Evolutionary conservation across 148 eudicot species (phyloP).

Genomic region (Arbutus unedo): DNA sequence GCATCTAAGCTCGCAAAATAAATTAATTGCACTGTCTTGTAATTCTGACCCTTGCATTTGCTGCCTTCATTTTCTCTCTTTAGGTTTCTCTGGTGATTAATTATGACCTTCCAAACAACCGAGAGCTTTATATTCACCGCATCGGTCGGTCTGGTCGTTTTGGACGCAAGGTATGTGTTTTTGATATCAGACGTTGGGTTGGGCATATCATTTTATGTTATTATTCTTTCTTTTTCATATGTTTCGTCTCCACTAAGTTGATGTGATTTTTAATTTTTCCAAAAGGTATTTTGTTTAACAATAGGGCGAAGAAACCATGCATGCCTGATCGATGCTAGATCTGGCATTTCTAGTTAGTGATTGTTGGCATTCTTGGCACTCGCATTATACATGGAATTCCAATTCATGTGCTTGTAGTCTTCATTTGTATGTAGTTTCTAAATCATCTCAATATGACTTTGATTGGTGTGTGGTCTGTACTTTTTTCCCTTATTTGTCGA

Average conservation of each 20-base stretch:
- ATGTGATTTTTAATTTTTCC: neutral
- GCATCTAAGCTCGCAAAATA: neutral
- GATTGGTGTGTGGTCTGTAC: neutral
- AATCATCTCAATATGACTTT: neutral
- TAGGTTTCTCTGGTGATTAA: conserved; percentile 96
- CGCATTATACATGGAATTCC: neutral
- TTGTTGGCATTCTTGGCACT: neutral
- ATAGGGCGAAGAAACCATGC: neutral
- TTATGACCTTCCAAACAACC: conserved; percentile 90
- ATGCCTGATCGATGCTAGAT: neutral
- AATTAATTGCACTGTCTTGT: neutral
- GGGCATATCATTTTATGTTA: neutral
- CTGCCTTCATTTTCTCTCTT: conserved; percentile 1
- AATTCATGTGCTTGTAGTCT: neutral
- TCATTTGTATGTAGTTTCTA: neutral
- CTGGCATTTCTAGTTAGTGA: neutral
- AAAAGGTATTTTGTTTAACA: neutral
- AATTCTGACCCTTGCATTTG: neutral
- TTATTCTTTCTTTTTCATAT: neutral
- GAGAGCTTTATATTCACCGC: conserved; percentile 95
- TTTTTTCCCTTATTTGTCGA: neutral
- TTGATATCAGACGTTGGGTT: neutral
- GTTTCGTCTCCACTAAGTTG: neutral
- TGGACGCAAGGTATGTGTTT: conserved; percentile 68
- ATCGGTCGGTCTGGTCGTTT: conserved; percentile 98